Percentiles rank a stretch among this genome's conserved stretches.
phyloP scores from a whole-genome alignment of 192 early-diverging fungal genomes.

The Rhizoclosmatium globosum region DNA sequence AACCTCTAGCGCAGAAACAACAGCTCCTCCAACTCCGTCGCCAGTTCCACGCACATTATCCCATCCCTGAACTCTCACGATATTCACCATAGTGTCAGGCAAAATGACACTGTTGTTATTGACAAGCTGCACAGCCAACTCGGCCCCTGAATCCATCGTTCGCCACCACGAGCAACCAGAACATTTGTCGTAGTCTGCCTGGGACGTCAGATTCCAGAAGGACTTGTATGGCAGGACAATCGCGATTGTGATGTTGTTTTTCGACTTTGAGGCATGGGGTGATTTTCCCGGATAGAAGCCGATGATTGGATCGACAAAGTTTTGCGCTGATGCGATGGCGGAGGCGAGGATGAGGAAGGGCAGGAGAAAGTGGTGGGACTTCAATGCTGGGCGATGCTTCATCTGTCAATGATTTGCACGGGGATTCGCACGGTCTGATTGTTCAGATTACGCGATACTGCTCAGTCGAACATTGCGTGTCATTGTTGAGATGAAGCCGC shows the following conservation, averaged over 20 bases:
- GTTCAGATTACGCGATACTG: too few species aligned
- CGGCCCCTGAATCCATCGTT: slow-evolving; percentile 19
- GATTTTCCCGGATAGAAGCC: slow-evolving; percentile 3
- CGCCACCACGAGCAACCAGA: neutral
- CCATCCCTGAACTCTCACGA: slow-evolving; percentile 7
- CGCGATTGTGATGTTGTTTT: slow-evolving; percentile 21
- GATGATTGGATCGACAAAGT: neutral
- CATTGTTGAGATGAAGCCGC: too few species aligned
- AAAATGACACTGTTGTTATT: neutral
- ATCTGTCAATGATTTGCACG: too few species aligned
- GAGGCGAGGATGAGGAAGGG: too few species aligned
- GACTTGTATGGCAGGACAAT: slow-evolving; percentile 10
- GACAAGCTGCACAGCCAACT: neutral
- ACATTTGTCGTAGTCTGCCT: slow-evolving; percentile 4
- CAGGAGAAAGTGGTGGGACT: too few species aligned
- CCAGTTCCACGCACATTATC: neutral
- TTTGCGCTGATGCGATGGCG: neutral
- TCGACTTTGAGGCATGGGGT: neutral
- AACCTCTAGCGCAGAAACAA: neutral
- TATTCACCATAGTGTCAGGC: slow-evolving; percentile 5
- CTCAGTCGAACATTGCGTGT: too few species aligned
- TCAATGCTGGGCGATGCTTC: too few species aligned
- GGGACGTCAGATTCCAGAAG: neutral
- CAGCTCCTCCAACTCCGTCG: neutral
- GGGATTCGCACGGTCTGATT: too few species aligned